Base-by-base conservation (phyloP, 495 filamentous ascomycete genomes). In the Hypoxylon fuscum region DNA sequence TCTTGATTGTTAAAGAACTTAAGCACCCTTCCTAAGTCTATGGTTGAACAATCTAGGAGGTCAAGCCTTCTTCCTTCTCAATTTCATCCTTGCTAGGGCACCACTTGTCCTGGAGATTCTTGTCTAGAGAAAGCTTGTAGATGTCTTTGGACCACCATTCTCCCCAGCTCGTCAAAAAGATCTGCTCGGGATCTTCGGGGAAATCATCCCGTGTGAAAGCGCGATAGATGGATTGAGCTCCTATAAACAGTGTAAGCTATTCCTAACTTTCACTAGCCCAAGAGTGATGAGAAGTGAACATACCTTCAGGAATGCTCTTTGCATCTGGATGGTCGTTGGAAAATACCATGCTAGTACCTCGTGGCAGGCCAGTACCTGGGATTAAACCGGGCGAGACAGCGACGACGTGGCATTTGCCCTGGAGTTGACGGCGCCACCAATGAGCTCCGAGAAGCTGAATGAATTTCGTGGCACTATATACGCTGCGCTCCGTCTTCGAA, bases 131-230 rank as follows among this genome's bases (percentile, higher is more conserved):
- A 4, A 63, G 59, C 14, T 41, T 50, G 15, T 73, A 74, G 12
- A 75, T 65, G n/a, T 78, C 74, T 55, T 76, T 78, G 1, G 47
- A 14, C 77, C 79, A 81, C 76, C 77, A 81, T 61, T 81, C 77
- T 14, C 79, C 79, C 77, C 77, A 80, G 42, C 74, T 78, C 0
- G 77, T 79, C 14, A 81, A 48, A 62, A 80, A 80, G 32, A 81
- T 75, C 55, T 72, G 74, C 11, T 80, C 74, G 0, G 76, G 73
- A 32, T 81, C 79, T 37, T 74, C 73, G 21, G 79, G 79, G 38
- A 80, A 57, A 43, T 79, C 77, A 22, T 77, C 69, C 5, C 72
- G 50, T 9, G 69, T 74, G 38, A 81, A 76, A 5, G 79, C 79
- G 2, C 52, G 42, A n/a, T 75, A 66, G 9, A 81, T 71, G 27